Evolutionary conservation across 345 rosid species (phyloP), one percentile per base, ranked within the genome.

Genomic region (Eutrema heterophyllum): DNA sequence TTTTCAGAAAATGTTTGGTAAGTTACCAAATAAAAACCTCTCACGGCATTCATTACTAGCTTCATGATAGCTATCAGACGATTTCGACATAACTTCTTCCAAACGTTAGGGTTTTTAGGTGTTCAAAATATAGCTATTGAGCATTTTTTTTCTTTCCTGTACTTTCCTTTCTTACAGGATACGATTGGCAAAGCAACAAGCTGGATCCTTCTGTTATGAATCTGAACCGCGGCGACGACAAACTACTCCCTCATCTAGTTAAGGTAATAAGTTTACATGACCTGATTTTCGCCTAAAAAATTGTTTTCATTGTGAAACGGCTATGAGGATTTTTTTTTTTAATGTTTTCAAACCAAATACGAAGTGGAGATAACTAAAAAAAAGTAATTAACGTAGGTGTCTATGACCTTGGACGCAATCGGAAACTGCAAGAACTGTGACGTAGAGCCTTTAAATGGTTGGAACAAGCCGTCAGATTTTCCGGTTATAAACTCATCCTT

Each of bases 151-250:
- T 30, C 33, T 30, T 5, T 1, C 30, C 30, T 29, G 0, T 32
- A 9, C 10, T 52, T 27, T 53, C 21, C 49, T 55, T 54, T 5
- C 40, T 51, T 15, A 57, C 77, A 93, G 97, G 98, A 27, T 90
- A 93, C 44, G 64, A 89, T 60, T 93, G 98, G 98, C 86, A 83
- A 75, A 90, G 83, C 44, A 84, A 82, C 7, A 83, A 83, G 61
- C 75, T 93, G 7, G 94, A 93, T 77, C 98, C 97, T 64, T 85
- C 95, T 14, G 73, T 79, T 4, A 89, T 93, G 97, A 91, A 91
- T 36, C 55, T 82, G 15, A 76, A 74, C 18, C 79, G 79, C 5
- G 78, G 78, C 0, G 83, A 78, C 9, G 66, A 78, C 7, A 72
- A 80, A 43, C 27, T 79, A 24, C 46, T 89, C 39, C 97, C 97